phyloP scores from a whole-genome alignment of 2,329 filamentous ascomycete genomes.

The Madurella mycetomatis region DNA sequence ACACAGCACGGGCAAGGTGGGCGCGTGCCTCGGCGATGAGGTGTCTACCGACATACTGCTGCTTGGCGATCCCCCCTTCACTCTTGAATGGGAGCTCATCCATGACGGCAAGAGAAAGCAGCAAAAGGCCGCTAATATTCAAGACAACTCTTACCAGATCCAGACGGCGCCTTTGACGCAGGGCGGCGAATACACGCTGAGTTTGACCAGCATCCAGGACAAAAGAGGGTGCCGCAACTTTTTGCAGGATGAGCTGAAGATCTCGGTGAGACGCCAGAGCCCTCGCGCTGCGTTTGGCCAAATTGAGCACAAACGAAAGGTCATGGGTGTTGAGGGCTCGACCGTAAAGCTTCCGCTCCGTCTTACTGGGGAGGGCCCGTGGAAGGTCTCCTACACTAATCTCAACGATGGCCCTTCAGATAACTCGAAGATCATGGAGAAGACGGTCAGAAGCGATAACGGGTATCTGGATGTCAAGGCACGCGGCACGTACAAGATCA shows the following conservation, averaged over 20 bases:
- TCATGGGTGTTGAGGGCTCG: constrained; percentile 73
- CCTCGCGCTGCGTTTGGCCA: constrained; percentile 82
- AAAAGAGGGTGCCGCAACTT: constrained; percentile 80
- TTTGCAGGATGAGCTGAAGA: constrained; percentile 77
- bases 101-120: constrained; percentile 82
- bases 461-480: constrained; percentile 62
- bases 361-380: constrained; percentile 80
- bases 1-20: constrained; percentile 49
- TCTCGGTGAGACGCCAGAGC: constrained; percentile 81
- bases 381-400: constrained; percentile 74
- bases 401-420: constrained; percentile 44
- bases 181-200: constrained; percentile 86
- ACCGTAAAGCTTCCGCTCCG: constrained; percentile 73
- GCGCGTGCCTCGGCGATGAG: constrained; percentile 77
- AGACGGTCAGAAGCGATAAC: constrained; percentile 55
- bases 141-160: constrained; percentile 62
- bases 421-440: constrained; percentile 39
- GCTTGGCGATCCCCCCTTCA: constrained; percentile 80
- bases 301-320: constrained; percentile 71
- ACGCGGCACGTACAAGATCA: constrained; percentile 74
- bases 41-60: constrained; percentile 71
- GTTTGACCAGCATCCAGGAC: constrained; percentile 82
- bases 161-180: constrained; percentile 68
- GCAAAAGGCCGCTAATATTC: constrained; percentile 60
- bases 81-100: constrained; percentile 85